Evolutionary conservation across 805 yeast genomes (phyloP).

Genomic region (Zygosaccharomyces bailii): DNA sequence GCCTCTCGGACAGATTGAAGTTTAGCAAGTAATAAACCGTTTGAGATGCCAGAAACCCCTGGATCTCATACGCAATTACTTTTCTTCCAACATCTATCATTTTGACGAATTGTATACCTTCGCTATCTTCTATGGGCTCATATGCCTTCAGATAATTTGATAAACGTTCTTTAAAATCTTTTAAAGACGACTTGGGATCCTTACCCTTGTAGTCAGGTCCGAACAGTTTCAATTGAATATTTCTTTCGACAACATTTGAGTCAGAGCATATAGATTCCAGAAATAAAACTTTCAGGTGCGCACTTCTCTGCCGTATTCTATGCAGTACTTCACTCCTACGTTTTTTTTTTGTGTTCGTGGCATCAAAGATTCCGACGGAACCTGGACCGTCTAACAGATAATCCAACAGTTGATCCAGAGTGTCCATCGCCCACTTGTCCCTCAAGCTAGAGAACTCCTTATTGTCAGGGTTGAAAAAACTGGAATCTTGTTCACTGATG

Average conservation of each 20-base stretch:
- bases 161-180: slow-evolving; percentile 78
- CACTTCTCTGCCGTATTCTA: slow-evolving; percentile 53
- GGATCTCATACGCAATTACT: slow-evolving; percentile 86
- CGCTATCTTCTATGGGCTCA: slow-evolving; percentile 81
- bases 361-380: slow-evolving; percentile 88
- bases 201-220: slow-evolving; percentile 91
- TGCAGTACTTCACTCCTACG: slow-evolving; percentile 59
- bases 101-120: slow-evolving; percentile 77
- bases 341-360: slow-evolving; percentile 70
- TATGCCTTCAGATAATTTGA: slow-evolving; percentile 84
- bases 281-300: slow-evolving; percentile 71
- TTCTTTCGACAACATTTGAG: slow-evolving; percentile 70
- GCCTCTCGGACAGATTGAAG: slow-evolving; percentile 83
- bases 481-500: slow-evolving; percentile 62
- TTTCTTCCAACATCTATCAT: slow-evolving; percentile 96
- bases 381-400: slow-evolving; percentile 79
- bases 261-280: slow-evolving; percentile 87
- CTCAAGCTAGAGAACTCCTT: slow-evolving; percentile 58
- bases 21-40: slow-evolving; percentile 85
- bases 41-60: slow-evolving; percentile 86
- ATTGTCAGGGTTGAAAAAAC: slow-evolving; percentile 82
- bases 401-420: slow-evolving; percentile 77
- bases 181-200: slow-evolving; percentile 75
- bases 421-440: slow-evolving; percentile 96
- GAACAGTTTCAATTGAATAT: slow-evolving; percentile 75